These are phyloP conservation scores for Spizellomyces sp. DNA, from an alignment of 192 early-diverging fungal genomes.

Conservation along the genomic window DNA sequence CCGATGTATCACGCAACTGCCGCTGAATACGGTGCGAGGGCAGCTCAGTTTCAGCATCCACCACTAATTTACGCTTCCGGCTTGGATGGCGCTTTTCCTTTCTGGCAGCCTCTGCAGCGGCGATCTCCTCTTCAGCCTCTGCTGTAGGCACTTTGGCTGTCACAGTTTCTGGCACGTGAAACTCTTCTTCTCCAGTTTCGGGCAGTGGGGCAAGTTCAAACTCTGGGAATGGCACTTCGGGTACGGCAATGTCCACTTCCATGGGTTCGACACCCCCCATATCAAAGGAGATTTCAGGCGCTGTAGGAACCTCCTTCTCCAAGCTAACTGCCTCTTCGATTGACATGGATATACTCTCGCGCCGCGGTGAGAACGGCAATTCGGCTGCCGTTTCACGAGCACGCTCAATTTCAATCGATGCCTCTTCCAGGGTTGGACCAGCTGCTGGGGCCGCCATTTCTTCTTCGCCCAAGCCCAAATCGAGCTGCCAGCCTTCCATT, in stretches of 20 bases:
- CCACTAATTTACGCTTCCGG: conserved; percentile 55
- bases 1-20: conserved; percentile 59
- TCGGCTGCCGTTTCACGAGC: conserved; percentile 50
- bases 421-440: conserved; percentile 1
- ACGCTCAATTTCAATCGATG: conserved; percentile 57
- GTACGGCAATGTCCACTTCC: conserved; percentile 17
- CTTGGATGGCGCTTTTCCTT: conserved; percentile 5
- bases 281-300: conserved; percentile 4
- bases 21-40: conserved; percentile 50
- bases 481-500: conserved; percentile 40
- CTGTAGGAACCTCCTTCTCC: conserved; percentile 17
- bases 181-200: conserved; percentile 10
- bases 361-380: conserved; percentile 24
- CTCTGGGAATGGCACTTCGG: conserved; percentile 11
- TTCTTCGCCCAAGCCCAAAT: conserved; percentile 45
- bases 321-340: not conserved
- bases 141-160: not conserved
- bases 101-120: not conserved
- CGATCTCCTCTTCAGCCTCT: not conserved
- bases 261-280: conserved; percentile 6
- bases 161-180: conserved; percentile 6
- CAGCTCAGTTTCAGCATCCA: conserved; percentile 74
- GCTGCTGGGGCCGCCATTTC: conserved; percentile 35
- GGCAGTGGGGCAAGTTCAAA: not conserved
- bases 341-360: conserved; percentile 18